phyloP scores from a whole-genome alignment of 139 green algal species.

The Pedinophyceae sp. region DNA sequence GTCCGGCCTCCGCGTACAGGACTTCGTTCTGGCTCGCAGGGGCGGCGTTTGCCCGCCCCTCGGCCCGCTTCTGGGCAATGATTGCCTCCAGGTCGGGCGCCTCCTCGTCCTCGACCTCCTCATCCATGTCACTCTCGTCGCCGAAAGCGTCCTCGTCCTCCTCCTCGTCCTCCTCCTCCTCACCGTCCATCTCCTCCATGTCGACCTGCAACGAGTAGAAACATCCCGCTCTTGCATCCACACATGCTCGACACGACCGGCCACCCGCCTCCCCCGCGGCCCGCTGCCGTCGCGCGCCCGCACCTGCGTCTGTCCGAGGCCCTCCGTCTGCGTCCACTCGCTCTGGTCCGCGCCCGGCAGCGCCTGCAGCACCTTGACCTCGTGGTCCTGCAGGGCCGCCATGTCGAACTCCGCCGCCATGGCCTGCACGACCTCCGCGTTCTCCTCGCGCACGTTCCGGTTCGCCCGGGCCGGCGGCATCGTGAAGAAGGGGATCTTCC shows the following conservation, averaged over 20 bases:
- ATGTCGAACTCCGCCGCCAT: slow-evolving; percentile 23
- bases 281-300: not conserved
- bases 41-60: not conserved
- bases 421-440: slow-evolving; percentile 15
- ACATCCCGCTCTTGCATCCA: not conserved
- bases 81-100: too few species aligned
- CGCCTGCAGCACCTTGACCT: slow-evolving; percentile 51
- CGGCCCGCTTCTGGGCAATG: not conserved
- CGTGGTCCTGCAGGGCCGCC: slow-evolving; percentile 46
- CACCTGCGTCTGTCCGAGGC: not conserved
- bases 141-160: slow-evolving; percentile 11
- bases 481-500: slow-evolving; percentile 82
- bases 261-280: slow-evolving; percentile 14
- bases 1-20: slow-evolving; percentile 57
- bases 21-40: slow-evolving; percentile 21
- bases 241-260: not conserved
- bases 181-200: slow-evolving; percentile 21
- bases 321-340: not conserved
- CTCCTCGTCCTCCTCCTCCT: slow-evolving; percentile 12
- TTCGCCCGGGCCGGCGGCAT: slow-evolving; percentile 36
- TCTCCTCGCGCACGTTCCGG: slow-evolving; percentile 9
- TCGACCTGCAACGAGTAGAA: slow-evolving; percentile 9
- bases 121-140: slow-evolving; percentile 8
- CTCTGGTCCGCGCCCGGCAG: slow-evolving; percentile 20
- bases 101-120: slow-evolving; percentile 24